Base-by-base conservation (phyloP, 148 eudicot species). In the Drosera capensis region DNA sequence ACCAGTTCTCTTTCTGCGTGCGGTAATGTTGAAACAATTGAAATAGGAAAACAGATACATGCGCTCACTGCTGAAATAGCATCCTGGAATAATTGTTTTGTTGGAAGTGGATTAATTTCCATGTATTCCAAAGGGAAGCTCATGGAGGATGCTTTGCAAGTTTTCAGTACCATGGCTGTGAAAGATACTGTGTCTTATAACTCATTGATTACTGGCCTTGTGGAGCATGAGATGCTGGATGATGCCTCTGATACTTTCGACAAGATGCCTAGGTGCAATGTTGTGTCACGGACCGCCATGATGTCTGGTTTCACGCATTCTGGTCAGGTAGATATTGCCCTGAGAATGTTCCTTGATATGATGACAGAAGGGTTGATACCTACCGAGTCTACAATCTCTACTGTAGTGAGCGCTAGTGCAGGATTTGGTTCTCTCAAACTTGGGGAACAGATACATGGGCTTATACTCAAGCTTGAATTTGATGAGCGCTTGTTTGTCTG, bases 361-460 rank as follows among this genome's bases (percentile, higher is more conserved):
- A 26, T 66, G 40, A 58, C 37, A 9, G 50, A 48, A 35, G 57
- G 46, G 52, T 23, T 57, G 51, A 43, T 41, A 39, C 75, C 75
- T 12, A 70, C 60, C 37, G 59, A 56, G 41, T 41, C 61, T 35
- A 66, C 71, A 7, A n/a, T 60, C 20, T 60, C 66, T 12, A 60
- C 58, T 43, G 35, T 66, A 16, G 8, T 66, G 42, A 66, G 71
- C 23, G 71, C 66, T 14, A 55, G 57, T 55, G 71, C 66, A 23
- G 60, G 26, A 11, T 21, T 49, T 19, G 58, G 66, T 20, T 23
- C 64, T 21, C 24, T 46, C 24, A 65, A 57, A 43, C 64, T 70
- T 36, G 75, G 75, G 51, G 64, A 70, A 46, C 75, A 70, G 57
- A 57, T 70, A 41, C 71, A 70, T 49, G 54, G 54, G 12, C 61